phyloP scores from a whole-genome alignment of 192 early-diverging fungal genomes.

The Pilaira anomala region DNA sequence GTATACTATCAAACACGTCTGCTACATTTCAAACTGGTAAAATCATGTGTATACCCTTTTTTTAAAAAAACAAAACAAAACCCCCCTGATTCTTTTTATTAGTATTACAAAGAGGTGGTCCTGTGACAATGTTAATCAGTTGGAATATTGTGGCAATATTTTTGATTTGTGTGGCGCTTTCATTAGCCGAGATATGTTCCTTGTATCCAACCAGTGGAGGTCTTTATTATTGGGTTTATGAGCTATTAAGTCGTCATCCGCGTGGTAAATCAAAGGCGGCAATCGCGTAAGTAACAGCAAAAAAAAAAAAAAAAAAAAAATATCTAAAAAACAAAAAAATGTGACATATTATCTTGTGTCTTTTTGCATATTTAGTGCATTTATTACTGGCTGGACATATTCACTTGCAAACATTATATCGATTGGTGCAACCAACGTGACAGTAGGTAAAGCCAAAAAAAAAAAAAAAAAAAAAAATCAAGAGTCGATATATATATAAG shows the following conservation, averaged over 20 bases:
- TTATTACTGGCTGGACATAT: slow-evolving; percentile 34
- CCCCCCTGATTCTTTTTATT: background rate
- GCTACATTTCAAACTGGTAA: slow-evolving; percentile 33
- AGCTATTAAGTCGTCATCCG: slow-evolving; percentile 12
- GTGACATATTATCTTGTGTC: background rate
- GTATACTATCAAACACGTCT: slow-evolving; percentile 33
- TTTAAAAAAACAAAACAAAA: background rate
- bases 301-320: background rate
- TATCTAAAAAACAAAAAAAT: background rate
- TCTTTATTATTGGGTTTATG: slow-evolving; percentile 32
- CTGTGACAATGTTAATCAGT: slow-evolving; percentile 31
- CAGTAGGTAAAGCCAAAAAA: slow-evolving; percentile 23
- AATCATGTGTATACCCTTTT: background rate
- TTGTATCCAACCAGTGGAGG: slow-evolving; percentile 31
- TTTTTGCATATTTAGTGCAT: slow-evolving; percentile 18
- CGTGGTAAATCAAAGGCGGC: slow-evolving; percentile 1
- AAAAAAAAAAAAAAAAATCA: background rate
- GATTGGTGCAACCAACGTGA: slow-evolving; percentile 26
- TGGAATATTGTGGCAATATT: slow-evolving; percentile 36
- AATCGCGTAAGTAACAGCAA: slow-evolving; percentile 14
- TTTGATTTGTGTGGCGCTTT: slow-evolving; percentile 35
- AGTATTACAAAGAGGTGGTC: slow-evolving; percentile 33
- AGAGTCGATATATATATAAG: no score
- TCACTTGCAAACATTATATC: slow-evolving; percentile 27
- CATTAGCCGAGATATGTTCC: slow-evolving; percentile 32